Evolutionary conservation across 2,329 filamentous ascomycete genomes (phyloP).

Genomic region (Chalaropsis thielavioides): DNA sequence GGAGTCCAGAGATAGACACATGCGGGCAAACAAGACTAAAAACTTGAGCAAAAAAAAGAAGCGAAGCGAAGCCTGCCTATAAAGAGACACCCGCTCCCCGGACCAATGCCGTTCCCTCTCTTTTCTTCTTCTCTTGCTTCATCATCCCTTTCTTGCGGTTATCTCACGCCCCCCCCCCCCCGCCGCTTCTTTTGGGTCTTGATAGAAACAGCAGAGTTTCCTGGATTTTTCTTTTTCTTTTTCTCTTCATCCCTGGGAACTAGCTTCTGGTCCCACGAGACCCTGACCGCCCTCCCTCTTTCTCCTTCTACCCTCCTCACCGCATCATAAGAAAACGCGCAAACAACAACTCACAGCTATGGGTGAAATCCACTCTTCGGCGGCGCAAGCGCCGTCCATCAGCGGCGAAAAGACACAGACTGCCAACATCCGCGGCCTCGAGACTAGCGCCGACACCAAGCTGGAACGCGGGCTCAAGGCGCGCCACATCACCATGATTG

Average conservation of each 20-base stretch:
- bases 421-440: conserved; percentile 31
- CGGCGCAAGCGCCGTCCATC: conserved; percentile 5
- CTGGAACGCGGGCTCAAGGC: conserved; percentile 40
- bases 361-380: conserved; percentile 7
- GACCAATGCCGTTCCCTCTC: neutral
- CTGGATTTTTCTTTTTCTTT: neutral
- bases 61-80: neutral
- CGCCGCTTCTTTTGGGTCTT: neutral
- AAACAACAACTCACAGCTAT: neutral
- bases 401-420: conserved; percentile 11
- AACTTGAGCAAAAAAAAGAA: neutral
- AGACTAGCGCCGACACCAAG: conserved; percentile 34
- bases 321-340: no score
- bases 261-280: no score
- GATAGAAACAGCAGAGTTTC: neutral
- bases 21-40: neutral
- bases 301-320: neutral
- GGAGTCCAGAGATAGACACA: neutral
- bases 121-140: neutral
- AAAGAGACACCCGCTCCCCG: neutral
- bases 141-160: neutral
- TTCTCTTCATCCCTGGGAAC: neutral
- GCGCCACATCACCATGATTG: conserved; percentile 45
- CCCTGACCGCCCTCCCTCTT: neutral
- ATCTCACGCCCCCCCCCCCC: neutral